These are phyloP conservation scores for Nemania abortiva DNA, from an alignment of 2,329 filamentous ascomycete genomes.

Conservation along the genomic window DNA sequence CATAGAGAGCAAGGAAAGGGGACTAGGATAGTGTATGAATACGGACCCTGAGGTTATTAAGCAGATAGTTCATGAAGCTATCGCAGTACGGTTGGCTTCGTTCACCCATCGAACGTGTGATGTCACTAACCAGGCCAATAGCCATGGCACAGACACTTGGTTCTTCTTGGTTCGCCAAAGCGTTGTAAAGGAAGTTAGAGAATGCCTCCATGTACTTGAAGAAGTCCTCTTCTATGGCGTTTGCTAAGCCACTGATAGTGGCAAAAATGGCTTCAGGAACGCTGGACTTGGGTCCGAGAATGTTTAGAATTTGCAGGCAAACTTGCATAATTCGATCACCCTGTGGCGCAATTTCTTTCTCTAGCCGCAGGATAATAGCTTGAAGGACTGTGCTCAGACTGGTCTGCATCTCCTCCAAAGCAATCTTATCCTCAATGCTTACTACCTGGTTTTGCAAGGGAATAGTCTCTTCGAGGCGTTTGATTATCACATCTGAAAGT, in stretches of 20 bases:
- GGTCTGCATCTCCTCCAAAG: constrained; percentile 97
- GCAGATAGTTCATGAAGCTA: constrained; percentile 96
- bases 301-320: constrained; percentile 82
- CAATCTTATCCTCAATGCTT: constrained; percentile 95
- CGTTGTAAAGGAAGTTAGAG: constrained; percentile 90
- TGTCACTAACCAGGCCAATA: constrained; percentile 96
- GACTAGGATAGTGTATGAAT: neutral
- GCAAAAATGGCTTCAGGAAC: constrained; percentile 96
- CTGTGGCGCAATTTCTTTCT: constrained; percentile 89
- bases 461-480: constrained; percentile 90
- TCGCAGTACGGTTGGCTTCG: constrained; percentile 96
- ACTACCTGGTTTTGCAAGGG: constrained; percentile 93
- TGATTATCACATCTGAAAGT: constrained; percentile 88
- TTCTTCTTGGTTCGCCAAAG: constrained; percentile 95
- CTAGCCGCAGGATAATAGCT: constrained; percentile 89
- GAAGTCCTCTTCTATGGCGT: constrained; percentile 91
- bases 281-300: constrained; percentile 85
- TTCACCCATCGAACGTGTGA: constrained; percentile 89
- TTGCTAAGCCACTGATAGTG: constrained; percentile 90
- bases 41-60: constrained; percentile 87
- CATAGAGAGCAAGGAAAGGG: neutral
- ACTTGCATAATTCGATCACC: constrained; percentile 95
- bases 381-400: constrained; percentile 92
- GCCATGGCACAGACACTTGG: constrained; percentile 95
- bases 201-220: constrained; percentile 98